Percentiles rank a stretch among this genome's conserved stretches.
Conservation (phyloP, 257 asterid genomes). For the Hygrophila difformis region DNA sequence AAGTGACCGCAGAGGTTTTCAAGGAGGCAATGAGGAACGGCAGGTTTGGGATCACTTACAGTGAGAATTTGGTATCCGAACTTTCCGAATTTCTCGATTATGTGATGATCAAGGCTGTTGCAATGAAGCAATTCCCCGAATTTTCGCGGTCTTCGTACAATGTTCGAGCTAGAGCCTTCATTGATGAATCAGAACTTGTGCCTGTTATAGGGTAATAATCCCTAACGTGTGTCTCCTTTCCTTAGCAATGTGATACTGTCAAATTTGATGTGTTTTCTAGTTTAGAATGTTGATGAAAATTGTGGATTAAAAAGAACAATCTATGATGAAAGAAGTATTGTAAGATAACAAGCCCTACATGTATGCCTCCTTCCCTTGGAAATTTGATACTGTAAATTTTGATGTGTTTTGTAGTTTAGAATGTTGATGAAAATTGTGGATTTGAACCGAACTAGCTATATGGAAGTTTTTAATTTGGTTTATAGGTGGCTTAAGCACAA, state of each 20-base stretch:
- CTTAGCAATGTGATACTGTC: no score
- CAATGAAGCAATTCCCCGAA: constrained; percentile 56
- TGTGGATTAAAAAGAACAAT: not conserved
- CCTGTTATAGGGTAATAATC: constrained; percentile 53
- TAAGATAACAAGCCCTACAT: no score
- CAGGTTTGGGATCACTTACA: constrained; percentile 69
- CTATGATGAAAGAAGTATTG: not conserved
- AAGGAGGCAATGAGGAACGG: constrained; percentile 74
- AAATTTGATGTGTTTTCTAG: not conserved
- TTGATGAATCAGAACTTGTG: constrained; percentile 60
- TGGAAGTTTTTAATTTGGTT: no score
- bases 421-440: no score
- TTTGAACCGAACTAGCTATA: no score
- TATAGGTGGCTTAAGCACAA: constrained; percentile 99
- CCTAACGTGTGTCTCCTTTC: no score
- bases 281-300: constrained; percentile 4
- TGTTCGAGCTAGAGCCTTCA: constrained; percentile 48
- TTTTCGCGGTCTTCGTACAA: constrained; percentile 61
- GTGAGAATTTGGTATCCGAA: constrained; percentile 39
- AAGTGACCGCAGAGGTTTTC: constrained; percentile 61
- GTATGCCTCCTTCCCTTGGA: no score
- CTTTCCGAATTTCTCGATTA: constrained; percentile 59
- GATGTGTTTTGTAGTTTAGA: no score
- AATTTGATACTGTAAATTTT: not conserved
- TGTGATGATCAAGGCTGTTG: constrained; percentile 83